Percentiles rank a stretch among this genome's conserved stretches.
Evolutionary conservation across 2,329 filamentous ascomycete species (phyloP).

Genomic region (Allantophomopsis lycopodina): DNA sequence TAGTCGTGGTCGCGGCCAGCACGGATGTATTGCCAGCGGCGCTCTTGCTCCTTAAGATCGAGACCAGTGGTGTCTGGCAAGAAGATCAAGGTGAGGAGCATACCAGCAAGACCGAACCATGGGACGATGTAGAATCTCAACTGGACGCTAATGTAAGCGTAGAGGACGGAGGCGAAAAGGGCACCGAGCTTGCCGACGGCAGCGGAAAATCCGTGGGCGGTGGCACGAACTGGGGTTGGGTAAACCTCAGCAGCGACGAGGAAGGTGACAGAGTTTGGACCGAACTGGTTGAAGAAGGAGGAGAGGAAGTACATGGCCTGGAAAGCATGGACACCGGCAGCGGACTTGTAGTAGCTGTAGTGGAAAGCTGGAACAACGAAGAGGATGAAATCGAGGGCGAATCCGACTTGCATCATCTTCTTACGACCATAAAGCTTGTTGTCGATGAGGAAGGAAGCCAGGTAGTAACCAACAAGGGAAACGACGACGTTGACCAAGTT

Average conservation of each 20-base stretch:
- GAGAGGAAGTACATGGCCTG: slow-evolving; percentile 97
- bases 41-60: slow-evolving; percentile 93
- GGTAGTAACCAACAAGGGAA: slow-evolving; percentile 77
- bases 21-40: slow-evolving; percentile 80
- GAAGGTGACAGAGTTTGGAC: slow-evolving; percentile 96
- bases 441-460: slow-evolving; percentile 79
- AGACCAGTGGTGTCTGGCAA: slow-evolving; percentile 95
- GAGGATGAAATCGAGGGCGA: slow-evolving; percentile 84
- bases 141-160: slow-evolving; percentile 83
- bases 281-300: slow-evolving; percentile 98
- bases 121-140: slow-evolving; percentile 86
- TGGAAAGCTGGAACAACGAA: slow-evolving; percentile 87
- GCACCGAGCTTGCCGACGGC: slow-evolving; percentile 83
- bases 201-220: slow-evolving; percentile 89
- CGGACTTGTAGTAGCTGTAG: slow-evolving; percentile 67
- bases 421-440: slow-evolving; percentile 95
- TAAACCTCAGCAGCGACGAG: slow-evolving; percentile 93
- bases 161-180: slow-evolving; percentile 73
- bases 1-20: slow-evolving; percentile 68
- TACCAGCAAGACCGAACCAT: slow-evolving; percentile 85
- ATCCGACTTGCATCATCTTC: slow-evolving; percentile 91
- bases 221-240: slow-evolving; percentile 84
- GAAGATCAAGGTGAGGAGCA: slow-evolving; percentile 71
- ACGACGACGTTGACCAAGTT: slow-evolving; percentile 86
- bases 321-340: slow-evolving; percentile 68